Percentiles rank a stretch among this genome's conserved stretches.
Evolutionary conservation across 1,284 basidiomycete genomes (phyloP).

Genomic region (Tremellales sp.): DNA sequence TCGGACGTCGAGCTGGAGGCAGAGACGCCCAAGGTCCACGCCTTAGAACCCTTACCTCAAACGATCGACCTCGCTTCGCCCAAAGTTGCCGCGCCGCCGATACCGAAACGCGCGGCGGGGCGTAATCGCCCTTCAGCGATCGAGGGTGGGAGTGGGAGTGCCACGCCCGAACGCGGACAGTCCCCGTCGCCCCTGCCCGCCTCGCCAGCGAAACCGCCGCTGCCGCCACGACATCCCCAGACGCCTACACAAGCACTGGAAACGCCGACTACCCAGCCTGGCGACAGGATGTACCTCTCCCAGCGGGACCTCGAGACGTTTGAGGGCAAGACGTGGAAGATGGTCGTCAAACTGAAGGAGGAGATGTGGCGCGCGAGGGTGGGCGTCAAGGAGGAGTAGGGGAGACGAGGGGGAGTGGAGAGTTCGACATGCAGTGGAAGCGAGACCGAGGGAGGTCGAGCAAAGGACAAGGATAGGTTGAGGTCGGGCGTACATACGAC

Average conservation of each 20-base stretch:
- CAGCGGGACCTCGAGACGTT: conserved; percentile 65
- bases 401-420: conserved; percentile 5
- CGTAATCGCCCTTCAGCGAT: neutral
- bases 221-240: conserved; percentile 29
- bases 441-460: neutral
- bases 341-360: conserved; percentile 73
- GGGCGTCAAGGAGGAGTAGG: conserved; percentile 54
- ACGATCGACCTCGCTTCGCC: no score
- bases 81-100: no score
- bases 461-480: no score
- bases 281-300: conserved; percentile 38
- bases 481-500: no score
- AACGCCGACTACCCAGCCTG: conserved; percentile 10
- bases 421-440: conserved; percentile 6
- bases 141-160: neutral
- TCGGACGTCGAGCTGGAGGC: conserved; percentile 1
- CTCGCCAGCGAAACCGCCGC: conserved; percentile 13
- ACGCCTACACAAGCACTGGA: conserved; percentile 16
- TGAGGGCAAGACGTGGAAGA: conserved; percentile 87
- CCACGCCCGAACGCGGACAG: neutral
- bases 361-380: conserved; percentile 85
- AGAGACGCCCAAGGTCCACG: no score
- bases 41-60: no score
- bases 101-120: neutral
- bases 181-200: conserved; percentile 1